Percentiles rank a stretch among this genome's conserved stretches.
These are phyloP conservation scores for Trichoderma sp. DNA, from an alignment of 2,329 filamentous ascomycete species.

Conservation along the genomic window DNA sequence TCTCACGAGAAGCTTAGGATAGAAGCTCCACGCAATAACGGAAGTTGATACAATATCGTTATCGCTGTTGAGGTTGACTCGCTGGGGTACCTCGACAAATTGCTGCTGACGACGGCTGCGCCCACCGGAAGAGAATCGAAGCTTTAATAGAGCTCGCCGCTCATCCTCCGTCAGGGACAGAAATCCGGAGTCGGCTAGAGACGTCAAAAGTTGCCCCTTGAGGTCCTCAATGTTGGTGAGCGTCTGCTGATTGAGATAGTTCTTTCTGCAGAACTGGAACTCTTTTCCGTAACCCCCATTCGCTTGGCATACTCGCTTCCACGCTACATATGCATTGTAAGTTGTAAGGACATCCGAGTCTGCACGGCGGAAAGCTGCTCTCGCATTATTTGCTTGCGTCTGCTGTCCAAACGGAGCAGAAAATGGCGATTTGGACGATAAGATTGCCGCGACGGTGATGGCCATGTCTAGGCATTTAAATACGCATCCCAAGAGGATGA, in stretches of 20 bases:
- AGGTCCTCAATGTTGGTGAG: conserved; percentile 91
- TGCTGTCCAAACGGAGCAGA: conserved; percentile 81
- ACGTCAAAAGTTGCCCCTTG: conserved; percentile 84
- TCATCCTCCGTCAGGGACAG: conserved; percentile 73
- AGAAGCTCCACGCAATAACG: conserved; percentile 91
- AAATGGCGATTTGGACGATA: conserved; percentile 95
- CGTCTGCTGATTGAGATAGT: conserved; percentile 86
- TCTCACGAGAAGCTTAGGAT: conserved; percentile 83
- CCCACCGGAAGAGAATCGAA: conserved; percentile 56
- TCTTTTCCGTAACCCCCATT: conserved; percentile 65
- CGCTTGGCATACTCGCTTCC: conserved; percentile 78
- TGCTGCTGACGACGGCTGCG: conserved; percentile 61
- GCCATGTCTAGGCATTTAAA: conserved; percentile 91
- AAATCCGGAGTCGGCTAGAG: conserved; percentile 82
- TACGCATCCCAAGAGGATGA: conserved; percentile 80
- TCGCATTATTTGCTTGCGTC: conserved; percentile 75
- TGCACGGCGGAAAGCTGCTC: conserved; percentile 74
- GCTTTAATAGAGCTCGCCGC: conserved; percentile 63
- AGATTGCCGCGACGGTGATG: conserved; percentile 85
- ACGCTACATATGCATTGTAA: conserved; percentile 89
- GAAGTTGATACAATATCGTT: conserved; percentile 78
- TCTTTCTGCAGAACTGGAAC: conserved; percentile 89
- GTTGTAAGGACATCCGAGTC: conserved; percentile 91
- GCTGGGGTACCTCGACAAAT: conserved; percentile 79
- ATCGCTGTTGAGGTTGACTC: conserved; percentile 71